Conservation (phyloP, 2,329 filamentous ascomycete species). For the Penicillium sp. region DNA sequence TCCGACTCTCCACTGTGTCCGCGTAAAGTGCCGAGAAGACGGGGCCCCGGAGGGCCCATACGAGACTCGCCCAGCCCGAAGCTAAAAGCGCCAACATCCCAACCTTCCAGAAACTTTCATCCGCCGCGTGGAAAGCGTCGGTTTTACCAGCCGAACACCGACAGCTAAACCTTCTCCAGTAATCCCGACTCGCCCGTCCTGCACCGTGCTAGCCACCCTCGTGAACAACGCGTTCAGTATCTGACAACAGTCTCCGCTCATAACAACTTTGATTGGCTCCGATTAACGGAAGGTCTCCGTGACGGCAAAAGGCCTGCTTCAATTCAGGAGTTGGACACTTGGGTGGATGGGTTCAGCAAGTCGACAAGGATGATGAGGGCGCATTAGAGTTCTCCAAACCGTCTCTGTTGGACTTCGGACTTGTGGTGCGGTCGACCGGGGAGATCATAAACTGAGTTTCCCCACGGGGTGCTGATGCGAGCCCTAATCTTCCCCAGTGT, state of each 20-base stretch:
- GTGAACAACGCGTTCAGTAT: not conserved
- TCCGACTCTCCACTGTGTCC: not conserved
- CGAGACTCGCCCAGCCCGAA: not conserved
- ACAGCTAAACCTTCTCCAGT: constrained; percentile 21
- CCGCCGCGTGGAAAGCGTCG: not conserved
- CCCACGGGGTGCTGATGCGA: constrained; percentile 36
- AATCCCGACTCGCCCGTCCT: constrained; percentile 12
- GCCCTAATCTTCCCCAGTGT: constrained; percentile 9
- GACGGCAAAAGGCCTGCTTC: not conserved
- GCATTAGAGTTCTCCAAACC: constrained; percentile 1
- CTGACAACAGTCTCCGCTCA: constrained; percentile 4
- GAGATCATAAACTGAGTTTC: constrained; percentile 27
- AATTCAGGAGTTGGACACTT: constrained; percentile 4
- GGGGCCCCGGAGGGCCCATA: constrained; percentile 5
- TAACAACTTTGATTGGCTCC: constrained; percentile 25
- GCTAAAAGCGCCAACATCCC: constrained; percentile 1
- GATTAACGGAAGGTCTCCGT: constrained; percentile 31
- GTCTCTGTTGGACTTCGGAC: constrained; percentile 17
- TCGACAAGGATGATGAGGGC: constrained; percentile 13
- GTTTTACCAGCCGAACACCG: constrained; percentile 31
- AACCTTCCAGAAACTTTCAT: not conserved
- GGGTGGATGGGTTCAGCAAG: constrained; percentile 9
- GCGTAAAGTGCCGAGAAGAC: not conserved
- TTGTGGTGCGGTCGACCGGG: constrained; percentile 24
- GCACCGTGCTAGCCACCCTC: constrained; percentile 1